phyloP scores from a whole-genome alignment of 2,329 filamentous ascomycete genomes.

The Drechslerella stenobrocha region DNA sequence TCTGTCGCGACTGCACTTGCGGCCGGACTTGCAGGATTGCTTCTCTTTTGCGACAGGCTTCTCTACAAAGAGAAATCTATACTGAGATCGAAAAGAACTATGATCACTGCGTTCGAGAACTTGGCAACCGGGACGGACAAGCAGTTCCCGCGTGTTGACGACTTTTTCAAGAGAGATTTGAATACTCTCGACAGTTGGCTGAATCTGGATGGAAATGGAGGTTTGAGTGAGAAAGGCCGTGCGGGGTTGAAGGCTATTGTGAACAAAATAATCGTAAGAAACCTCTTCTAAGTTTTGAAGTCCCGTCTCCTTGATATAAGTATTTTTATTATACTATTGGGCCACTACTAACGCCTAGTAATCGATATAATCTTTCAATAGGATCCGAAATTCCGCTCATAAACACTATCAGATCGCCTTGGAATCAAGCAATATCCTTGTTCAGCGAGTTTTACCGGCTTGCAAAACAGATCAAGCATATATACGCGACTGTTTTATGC shows the following conservation, averaged over 20 bases:
- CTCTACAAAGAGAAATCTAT: slow-evolving; percentile 2
- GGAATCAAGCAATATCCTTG: too few species aligned
- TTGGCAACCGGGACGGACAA: slow-evolving; percentile 1
- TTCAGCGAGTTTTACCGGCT: too few species aligned
- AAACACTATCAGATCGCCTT: too few species aligned
- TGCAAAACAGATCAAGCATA: too few species aligned
- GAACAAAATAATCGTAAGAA: neutral
- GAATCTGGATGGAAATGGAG: neutral
- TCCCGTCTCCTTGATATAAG: too few species aligned
- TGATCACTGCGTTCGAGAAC: neutral
- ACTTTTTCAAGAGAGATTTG: slow-evolving; percentile 4
- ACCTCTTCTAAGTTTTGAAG: neutral
- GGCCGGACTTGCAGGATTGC: neutral
- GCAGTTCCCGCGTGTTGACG: slow-evolving; percentile 6
- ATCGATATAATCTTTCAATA: neutral
- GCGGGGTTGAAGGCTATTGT: neutral
- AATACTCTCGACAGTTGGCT: neutral
- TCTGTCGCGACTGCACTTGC: neutral
- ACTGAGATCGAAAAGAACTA: neutral
- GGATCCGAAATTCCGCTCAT: slow-evolving; percentile 2
- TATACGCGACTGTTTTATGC: too few species aligned
- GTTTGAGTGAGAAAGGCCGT: neutral
- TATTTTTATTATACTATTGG: too few species aligned
- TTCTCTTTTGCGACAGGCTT: neutral
- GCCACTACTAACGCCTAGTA: too few species aligned